phyloP scores from a whole-genome alignment of 73 alveolate species.

The Paramecium sexaurelia region DNA sequence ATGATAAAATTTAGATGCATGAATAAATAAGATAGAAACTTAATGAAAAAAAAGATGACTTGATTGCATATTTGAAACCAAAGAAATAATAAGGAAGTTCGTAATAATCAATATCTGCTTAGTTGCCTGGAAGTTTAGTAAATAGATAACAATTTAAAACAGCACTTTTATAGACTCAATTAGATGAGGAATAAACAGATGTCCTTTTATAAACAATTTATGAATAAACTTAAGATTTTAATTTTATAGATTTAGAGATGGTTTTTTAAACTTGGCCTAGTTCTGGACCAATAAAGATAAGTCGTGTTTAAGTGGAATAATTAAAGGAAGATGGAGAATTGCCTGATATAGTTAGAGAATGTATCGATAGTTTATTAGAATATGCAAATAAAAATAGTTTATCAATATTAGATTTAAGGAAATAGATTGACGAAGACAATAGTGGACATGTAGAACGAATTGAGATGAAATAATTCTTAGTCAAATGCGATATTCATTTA shows the following conservation, averaged over 20 bases:
- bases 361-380: not conserved
- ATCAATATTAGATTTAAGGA: conserved; percentile 40
- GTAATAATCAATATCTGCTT: not conserved
- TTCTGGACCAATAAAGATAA: not conserved
- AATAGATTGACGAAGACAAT: conserved; percentile 1
- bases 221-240: conserved; percentile 22
- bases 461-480: not conserved
- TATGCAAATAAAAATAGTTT: not conserved
- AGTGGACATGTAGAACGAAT: conserved; percentile 35
- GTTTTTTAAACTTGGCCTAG: conserved; percentile 45
- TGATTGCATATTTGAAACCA: conserved; percentile 11
- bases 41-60: conserved; percentile 32
- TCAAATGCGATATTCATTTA: not conserved
- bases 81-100: conserved; percentile 10
- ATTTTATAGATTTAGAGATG: conserved; percentile 39
- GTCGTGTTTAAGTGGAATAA: not conserved
- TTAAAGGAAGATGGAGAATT: not conserved
- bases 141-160: not conserved
- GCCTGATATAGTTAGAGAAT: not conserved
- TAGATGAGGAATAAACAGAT: conserved; percentile 36
- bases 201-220: not conserved
- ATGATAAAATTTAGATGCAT: conserved; percentile 16
- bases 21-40: not conserved
- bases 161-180: conserved; percentile 4
- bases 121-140: not conserved